These are phyloP conservation scores for Globisporangium okanoganense DNA, from an alignment of 352 stramenopile species.

Conservation along the genomic window DNA sequence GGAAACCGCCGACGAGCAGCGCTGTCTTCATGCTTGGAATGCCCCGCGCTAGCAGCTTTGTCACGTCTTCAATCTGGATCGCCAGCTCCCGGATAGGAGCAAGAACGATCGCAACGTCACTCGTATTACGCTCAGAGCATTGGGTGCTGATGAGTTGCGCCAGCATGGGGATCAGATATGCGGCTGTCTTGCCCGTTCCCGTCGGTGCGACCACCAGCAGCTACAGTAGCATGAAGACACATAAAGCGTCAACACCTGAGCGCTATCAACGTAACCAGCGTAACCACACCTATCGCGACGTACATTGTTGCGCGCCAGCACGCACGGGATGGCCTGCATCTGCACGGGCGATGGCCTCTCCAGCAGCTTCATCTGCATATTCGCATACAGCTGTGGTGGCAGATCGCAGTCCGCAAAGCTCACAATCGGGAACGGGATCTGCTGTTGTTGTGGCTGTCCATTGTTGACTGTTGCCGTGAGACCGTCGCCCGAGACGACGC, in stretches of 20 bases:
- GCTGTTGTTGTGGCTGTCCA: background rate
- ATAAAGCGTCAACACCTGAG: too few species aligned
- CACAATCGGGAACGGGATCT: slow-evolving; percentile 18
- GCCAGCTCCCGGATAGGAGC: slow-evolving; percentile 67
- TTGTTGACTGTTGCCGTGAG: slow-evolving; percentile 1
- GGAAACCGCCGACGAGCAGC: slow-evolving; percentile 57
- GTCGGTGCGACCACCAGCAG: slow-evolving; percentile 58
- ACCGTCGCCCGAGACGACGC: slow-evolving; percentile 1
- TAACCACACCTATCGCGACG: slow-evolving; percentile 2
- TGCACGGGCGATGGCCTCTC: slow-evolving; percentile 61
- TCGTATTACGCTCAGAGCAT: background rate
- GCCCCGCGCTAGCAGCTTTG: slow-evolving; percentile 50
- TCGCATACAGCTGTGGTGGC: slow-evolving; percentile 28
- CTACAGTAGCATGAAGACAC: slow-evolving; percentile 16
- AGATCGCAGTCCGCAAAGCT: slow-evolving; percentile 20
- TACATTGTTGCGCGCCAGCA: slow-evolving; percentile 39
- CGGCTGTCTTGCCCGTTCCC: slow-evolving; percentile 65
- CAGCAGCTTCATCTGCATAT: slow-evolving; percentile 33
- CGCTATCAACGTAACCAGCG: background rate
- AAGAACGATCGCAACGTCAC: slow-evolving; percentile 39
- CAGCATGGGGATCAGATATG: slow-evolving; percentile 60
- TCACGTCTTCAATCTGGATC: slow-evolving; percentile 65
- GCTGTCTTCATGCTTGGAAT: slow-evolving; percentile 66
- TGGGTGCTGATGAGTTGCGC: slow-evolving; percentile 25
- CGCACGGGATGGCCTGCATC: slow-evolving; percentile 67